These are phyloP conservation scores for Globisporangium perplexum DNA, from an alignment of 352 stramenopile genomes.

Conservation along the genomic window DNA sequence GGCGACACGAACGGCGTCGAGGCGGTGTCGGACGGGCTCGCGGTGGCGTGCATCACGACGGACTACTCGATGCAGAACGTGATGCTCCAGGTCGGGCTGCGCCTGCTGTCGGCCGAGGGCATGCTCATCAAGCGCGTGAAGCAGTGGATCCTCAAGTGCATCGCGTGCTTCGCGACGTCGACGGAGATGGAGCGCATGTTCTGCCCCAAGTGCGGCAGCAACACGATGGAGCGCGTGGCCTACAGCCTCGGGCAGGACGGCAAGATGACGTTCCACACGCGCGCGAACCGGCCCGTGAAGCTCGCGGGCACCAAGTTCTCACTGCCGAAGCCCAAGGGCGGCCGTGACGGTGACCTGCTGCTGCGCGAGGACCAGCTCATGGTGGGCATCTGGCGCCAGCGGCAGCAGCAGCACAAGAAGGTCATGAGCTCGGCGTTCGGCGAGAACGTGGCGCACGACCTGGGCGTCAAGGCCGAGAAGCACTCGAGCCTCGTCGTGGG, in stretches of 20 bases:
- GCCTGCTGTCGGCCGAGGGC: constrained; percentile 71
- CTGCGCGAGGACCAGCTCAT: constrained; percentile 97
- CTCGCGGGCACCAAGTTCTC: constrained; percentile 96
- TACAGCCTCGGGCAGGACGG: constrained; percentile 92
- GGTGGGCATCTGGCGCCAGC: constrained; percentile 94
- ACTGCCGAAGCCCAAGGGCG: constrained; percentile 93
- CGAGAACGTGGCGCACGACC: constrained; percentile 90
- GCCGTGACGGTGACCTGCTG: constrained; percentile 93
- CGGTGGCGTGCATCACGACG: constrained; percentile 80
- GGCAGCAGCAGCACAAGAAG: constrained; percentile 89
- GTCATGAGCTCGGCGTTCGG: constrained; percentile 93
- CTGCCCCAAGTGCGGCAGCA: constrained; percentile 95
- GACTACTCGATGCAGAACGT: constrained; percentile 91
- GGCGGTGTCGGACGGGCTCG: constrained; percentile 39
- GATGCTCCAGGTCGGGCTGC: constrained; percentile 85
- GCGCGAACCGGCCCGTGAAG: constrained; percentile 81
- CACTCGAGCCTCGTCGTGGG: constrained; percentile 89
- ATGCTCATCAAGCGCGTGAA: constrained; percentile 87
- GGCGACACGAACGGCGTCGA: constrained; percentile 65
- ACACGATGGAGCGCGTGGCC: constrained; percentile 93
- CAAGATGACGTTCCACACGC: constrained; percentile 84
- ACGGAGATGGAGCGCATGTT: constrained; percentile 93
- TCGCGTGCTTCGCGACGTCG: constrained; percentile 95
- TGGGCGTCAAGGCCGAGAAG: constrained; percentile 91
- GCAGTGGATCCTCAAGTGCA: constrained; percentile 96